phyloP scores from a whole-genome alignment of 495 filamentous ascomycete genomes.

The Neurospora tetrasperma region DNA sequence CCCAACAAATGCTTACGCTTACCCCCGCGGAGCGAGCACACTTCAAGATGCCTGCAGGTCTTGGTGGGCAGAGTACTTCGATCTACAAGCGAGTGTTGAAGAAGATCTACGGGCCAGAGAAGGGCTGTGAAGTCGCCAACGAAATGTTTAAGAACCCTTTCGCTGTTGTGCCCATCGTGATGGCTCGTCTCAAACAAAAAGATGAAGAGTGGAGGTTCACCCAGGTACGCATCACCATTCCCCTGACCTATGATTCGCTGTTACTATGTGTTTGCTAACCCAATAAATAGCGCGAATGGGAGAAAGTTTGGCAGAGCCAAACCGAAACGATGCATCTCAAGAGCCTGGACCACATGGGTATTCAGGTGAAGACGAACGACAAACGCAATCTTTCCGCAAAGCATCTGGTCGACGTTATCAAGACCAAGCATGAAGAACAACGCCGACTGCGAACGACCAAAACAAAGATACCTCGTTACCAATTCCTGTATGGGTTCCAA shows the following conservation, averaged over 20 bases:
- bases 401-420: conserved; percentile 73
- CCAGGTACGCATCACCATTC: conserved; percentile 32
- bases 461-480: conserved; percentile 50
- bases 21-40: conserved; percentile 53
- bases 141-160: conserved; percentile 75
- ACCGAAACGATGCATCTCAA: conserved; percentile 86
- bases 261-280: conserved; percentile 7
- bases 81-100: conserved; percentile 95
- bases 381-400: conserved; percentile 86
- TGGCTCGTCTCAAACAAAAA: conserved; percentile 82
- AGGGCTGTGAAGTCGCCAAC: conserved; percentile 68
- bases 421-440: conserved; percentile 78
- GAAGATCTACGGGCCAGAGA: conserved; percentile 91
- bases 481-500: conserved; percentile 60
- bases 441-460: conserved; percentile 53
- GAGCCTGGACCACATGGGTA: conserved; percentile 91
- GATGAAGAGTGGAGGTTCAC: conserved; percentile 95
- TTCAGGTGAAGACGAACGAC: conserved; percentile 70
- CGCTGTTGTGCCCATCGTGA: conserved; percentile 73
- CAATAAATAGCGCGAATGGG: conserved; percentile 76
- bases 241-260: background rate
- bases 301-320: conserved; percentile 95
- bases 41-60: conserved; percentile 68
- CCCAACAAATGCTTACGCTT: conserved; percentile 74
- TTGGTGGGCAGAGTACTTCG: conserved; percentile 87